Base-by-base conservation (phyloP, 2,329 filamentous ascomycete genomes). In the Penicillium sclerotiorum region DNA sequence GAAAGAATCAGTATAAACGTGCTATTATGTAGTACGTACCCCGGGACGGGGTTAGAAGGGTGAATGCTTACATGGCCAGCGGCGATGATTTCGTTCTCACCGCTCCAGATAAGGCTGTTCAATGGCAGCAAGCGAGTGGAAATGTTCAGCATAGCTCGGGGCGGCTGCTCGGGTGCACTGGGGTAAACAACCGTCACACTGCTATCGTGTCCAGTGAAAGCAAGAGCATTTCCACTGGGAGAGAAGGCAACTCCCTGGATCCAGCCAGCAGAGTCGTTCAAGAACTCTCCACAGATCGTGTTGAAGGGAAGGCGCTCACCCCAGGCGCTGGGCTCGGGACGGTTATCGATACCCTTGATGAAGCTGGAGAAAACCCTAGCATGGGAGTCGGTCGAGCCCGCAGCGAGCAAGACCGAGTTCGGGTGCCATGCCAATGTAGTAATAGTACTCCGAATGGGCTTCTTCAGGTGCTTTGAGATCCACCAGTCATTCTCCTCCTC, bases 401-500 rank as follows among this genome's bases (percentile, higher is more conserved):
- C 91, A 13, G 93, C 94, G 20, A 99, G 80, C 25, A 99, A 83
- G 13, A 99, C 94, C 8, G 89, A 95, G 80, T 99, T 99, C 28
- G 94, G 94, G 73, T 99, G 94, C 94, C 94, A 99, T 49, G 88
- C 87, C 37, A 99, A 85, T 13, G 89, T 91, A 48, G 94, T 97
- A 64, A 99, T 93, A 49, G 94, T 99, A 71, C 91, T 96, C 60
- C 93, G 89, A 65, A 99, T 95, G 17, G 94, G 94, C 82, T 97
- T 99, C 84, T 97, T 97, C 68, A 99, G 77, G 75, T 99, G 94
- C 81, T 99, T 99, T 30, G 92, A 96, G 35, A 99, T 93, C 94
- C 94, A 99, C 94, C 94, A 99, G 78, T 99, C 92, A 74, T 99
- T 96, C 74, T 99, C 94, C 71, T 96, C 90, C 69, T 99, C 94